Evolutionary conservation across 1,139 yeast species (phyloP), one percentile per base, ranked within the genome.

Genomic region (Saccharomyces hybrid): DNA sequence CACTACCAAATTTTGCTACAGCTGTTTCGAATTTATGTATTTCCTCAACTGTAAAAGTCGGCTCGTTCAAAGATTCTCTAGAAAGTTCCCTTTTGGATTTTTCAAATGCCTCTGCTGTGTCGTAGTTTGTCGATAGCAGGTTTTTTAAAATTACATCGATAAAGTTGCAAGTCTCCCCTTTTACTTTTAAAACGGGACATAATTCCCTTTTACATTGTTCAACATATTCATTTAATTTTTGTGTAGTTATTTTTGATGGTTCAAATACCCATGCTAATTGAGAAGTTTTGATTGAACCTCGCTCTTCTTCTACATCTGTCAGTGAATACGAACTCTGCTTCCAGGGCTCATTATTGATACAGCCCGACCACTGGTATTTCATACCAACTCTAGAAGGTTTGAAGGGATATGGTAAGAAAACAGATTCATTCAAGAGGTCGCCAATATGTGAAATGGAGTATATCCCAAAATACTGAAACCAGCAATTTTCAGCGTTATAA

Each of bases 231-330:
- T 84, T 88, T 16, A 86, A 50, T 23, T 57, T 71, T 16, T 66
- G 67, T 1, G 63, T 64, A 0, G 69, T 65, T 9, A 76, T 70
- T 1, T 61, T 66, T 0, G 65, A 51, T 47, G 73, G 77, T 16
- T 72, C 75, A 5, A 76, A 72, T 60, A 77, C 78, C 96, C 97
- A 93, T 63, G 85, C 71, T 16, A 88, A 69, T 0, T 83, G 78
- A 23, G 82, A 77, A 0, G 96, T 88, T 29, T 78, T 82, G 62
- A 84, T 91, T 1, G 79, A 82, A 1, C 98, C 99, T 63, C 99
- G 77, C 61, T 89, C 96, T n/a, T 85, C 72, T 64, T 86, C 31
- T 13, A 50, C 5, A 41, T 47, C 41, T 5, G 3, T 23, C 14
- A 32, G 32, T n/a, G 7, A 5, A 51, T 51, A 63, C 2, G 63